Base-by-base conservation (phyloP, 768 basidiomycete species). In the Boletus subparvulus region DNA sequence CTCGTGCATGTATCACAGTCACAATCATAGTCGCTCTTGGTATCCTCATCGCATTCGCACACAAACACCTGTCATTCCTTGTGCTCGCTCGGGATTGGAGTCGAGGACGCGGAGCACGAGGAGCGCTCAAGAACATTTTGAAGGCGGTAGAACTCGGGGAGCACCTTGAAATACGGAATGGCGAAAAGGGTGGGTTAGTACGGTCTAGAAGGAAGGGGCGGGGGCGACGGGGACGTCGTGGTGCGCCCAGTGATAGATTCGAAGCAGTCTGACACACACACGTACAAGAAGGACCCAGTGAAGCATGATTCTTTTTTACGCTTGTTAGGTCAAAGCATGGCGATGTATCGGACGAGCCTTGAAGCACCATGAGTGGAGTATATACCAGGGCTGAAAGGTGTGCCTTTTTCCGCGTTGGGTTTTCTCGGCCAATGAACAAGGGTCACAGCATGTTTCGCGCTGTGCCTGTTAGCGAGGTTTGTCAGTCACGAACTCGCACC, bases 401-500 rank as follows among this genome's bases (percentile, higher is more conserved):
- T 14, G 51, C 53, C 35, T 32, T 13, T 36, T n/a, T 47, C 40
- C 1, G 4, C 16, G 8, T 41, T 32, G 33, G 7, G 3, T 42
- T 40, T 44, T 24, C 16, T 28, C n/a, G 3, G 8, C 33, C 7
- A 30, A 28, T 55, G 39, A 14, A 37, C 2, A 2, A 8, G 12
- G 7, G 3, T 21, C 1, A 35, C 19, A 69, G 69, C 63, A 51
- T 4, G 68, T 69, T 40, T 69, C 21, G 21, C 21, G 21, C 21
- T 21, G 21, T 21, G 21, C 69, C 10, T 32, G 17, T 67, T 64
- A 47, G 68, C 69, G 49, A 69, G 65, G 28, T 73, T 69, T n/a
- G 52, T 76, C 6, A 60, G 75, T 3, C 71, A 71, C n/a, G 64
- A 70, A 13, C 61, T 74, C 8, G 67, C 65, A 0, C 67, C 75